Base-by-base conservation (phyloP, 371 early-diverging fungal genomes). In the Mortierella polycephala region DNA sequence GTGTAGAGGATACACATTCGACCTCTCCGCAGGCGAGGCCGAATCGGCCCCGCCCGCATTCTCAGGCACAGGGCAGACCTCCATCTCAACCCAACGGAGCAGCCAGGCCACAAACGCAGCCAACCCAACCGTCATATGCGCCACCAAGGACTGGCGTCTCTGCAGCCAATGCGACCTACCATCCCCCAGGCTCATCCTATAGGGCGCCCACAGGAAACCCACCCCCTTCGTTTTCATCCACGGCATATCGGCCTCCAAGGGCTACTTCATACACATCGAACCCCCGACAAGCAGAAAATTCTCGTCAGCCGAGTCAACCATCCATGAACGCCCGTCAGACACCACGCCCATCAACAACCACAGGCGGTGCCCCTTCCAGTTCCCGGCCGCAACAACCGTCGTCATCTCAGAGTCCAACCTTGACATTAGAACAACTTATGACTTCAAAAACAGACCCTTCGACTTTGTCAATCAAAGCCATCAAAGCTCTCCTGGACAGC, bases 391-490 rank as follows among this genome's bases (percentile, higher is more conserved):
- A 57, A 42, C 10, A 57, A 53, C 47, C 64, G 12, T 16, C 59
- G 12, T 14, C 67, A 13, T 14, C 74, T 16, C n/a, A 57, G 16
- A 58, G 46, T 11, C 40, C 57, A 57, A 51, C 61, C 0, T 23
- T 79, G 18, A 69, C 73, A 23, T 40, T 79, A 37, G 70, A 69
- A 8, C 53, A 79, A 16, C 14, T 79, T 8, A 59, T 79, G 53
- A 44, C 57, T 14, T 55, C 70, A 5, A 59, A 67, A 10, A 63
- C 69, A 0, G 63, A 72, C 45, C 73, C 74, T 9, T 69, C 74
- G 20, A 69, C 74, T 1, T 55, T 79, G 7, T 60, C 80, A 5
- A 73, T 79, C 54, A 79, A 79, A 51, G 52, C 56, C 0, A 79
- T 79, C 62, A 79, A 79, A 50, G 7, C 65, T 14, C 51, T 79